Base-by-base conservation (phyloP, 2,329 filamentous ascomycete species). In the Xylaria sp. region DNA sequence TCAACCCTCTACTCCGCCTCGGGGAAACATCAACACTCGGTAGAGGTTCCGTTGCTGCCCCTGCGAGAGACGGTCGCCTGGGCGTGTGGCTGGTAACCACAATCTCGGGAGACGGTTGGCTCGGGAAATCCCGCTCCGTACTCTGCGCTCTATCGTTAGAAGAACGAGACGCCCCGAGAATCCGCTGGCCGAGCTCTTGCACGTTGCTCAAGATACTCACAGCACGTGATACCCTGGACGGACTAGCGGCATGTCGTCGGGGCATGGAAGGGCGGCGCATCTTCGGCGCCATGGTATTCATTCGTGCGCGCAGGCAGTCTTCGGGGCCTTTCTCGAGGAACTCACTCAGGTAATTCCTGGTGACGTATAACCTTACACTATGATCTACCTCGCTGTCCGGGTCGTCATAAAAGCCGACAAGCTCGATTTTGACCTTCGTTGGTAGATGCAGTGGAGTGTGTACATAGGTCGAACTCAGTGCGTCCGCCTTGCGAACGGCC, bases 401-500 rank as follows among this genome's bases (percentile, higher is more conserved):
- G 55, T 89, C 86, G 55, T 89, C 86, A 64, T 89, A 90, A 73
- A 90, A 90, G 0, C 88, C 88, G 57, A 85, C 83, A 8, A 86
- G 74, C 70, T 90, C 88, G 2, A 90, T 82, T 59, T 84, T 85
- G 45, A 89, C 85, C 53, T 84, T 84, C 24, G 84, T 80, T 53
- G 85, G 83, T 1, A 89, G 81, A 42, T 81, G 79, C 24, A 90
- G 70, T 0, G 83, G 81, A 47, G 81, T 83, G 60, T 86, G 85
- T 0, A 76, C 74, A 42, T 79, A 69, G 66, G 75, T 71, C 2
- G 66, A 53, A 63, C 78, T 81, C 1, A 83, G 72, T 1, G 72
- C 68, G 32, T 79, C 76, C 0, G 82, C 81, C 62, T 82, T 81
- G 2, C 69, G 56, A 4, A 83, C 77, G 3, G 82, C 81, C 0